Evolutionary conservation across 768 basidiomycete genomes (phyloP).

Genomic region (Fistulinella prunicolor): DNA sequence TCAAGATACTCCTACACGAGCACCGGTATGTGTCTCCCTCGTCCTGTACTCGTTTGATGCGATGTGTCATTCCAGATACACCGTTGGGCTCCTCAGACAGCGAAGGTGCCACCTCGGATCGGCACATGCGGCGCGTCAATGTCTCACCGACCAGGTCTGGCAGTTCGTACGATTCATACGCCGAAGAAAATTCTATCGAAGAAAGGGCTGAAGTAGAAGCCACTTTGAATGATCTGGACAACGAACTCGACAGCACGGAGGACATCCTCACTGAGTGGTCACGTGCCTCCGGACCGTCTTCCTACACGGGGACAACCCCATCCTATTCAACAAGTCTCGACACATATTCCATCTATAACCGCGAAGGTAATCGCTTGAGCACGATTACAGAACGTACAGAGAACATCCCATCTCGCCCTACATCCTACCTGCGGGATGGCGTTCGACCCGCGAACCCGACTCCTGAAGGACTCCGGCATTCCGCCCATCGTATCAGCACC

Average conservation of each 20-base stretch:
- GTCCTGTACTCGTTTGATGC: not conserved
- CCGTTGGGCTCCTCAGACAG: slow-evolving; percentile 47
- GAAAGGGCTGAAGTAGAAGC: slow-evolving; percentile 62
- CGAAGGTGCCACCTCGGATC: slow-evolving; percentile 44
- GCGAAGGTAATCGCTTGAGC: slow-evolving; percentile 55
- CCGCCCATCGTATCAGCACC: slow-evolving; percentile 39
- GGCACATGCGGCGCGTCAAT: slow-evolving; percentile 49
- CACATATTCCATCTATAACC: slow-evolving; percentile 37
- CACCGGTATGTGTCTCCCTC: slow-evolving; percentile 43
- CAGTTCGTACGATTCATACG: slow-evolving; percentile 48
- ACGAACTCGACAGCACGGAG: slow-evolving; percentile 64
- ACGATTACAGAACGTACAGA: slow-evolving; percentile 80
- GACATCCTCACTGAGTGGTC: slow-evolving; percentile 67
- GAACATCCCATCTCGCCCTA: slow-evolving; percentile 57
- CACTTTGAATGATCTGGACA: slow-evolving; percentile 60
- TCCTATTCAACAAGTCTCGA: slow-evolving; percentile 37
- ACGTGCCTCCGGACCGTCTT: slow-evolving; percentile 35
- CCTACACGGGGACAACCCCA: slow-evolving; percentile 33
- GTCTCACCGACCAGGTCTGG: slow-evolving; percentile 51
- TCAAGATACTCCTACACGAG: slow-evolving; percentile 57
- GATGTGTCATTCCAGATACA: slow-evolving; percentile 35
- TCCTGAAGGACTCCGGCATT: slow-evolving; percentile 47
- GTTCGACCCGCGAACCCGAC: slow-evolving; percentile 37
- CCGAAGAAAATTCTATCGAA: slow-evolving; percentile 50
- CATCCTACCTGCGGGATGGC: slow-evolving; percentile 39